phyloP scores from a whole-genome alignment of 257 asterid genomes.

The Forsythia suspensa region DNA sequence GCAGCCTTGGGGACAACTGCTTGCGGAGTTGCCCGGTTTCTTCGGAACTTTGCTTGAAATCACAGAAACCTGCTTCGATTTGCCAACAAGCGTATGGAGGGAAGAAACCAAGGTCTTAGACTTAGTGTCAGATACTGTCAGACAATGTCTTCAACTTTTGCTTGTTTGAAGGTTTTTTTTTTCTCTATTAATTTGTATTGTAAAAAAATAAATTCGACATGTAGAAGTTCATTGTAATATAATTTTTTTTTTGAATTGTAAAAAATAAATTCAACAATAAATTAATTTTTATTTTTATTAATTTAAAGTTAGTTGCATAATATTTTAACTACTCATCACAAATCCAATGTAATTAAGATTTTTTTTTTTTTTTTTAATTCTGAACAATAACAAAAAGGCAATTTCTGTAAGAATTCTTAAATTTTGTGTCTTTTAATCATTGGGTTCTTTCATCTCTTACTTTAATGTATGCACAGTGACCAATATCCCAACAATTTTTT shows the following conservation, averaged over 20 bases:
- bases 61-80: constrained; percentile 78
- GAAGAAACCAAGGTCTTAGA: constrained; percentile 44
- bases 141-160: constrained; percentile 20
- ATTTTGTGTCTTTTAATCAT: background rate
- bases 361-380: too few relatives aligned
- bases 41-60: constrained; percentile 82
- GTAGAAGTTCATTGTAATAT: background rate
- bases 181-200: background rate
- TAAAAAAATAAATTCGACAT: background rate
- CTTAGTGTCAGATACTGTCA: constrained; percentile 15
- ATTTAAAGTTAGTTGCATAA: background rate
- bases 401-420: background rate
- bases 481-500: background rate
- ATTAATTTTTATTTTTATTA: too few relatives aligned
- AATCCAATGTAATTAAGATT: background rate
- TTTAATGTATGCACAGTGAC: background rate
- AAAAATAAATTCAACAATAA: background rate
- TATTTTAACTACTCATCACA: background rate
- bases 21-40: constrained; percentile 61
- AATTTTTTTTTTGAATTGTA: background rate
- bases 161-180: background rate
- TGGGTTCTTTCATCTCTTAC: background rate
- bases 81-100: constrained; percentile 87
- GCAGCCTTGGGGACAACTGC: constrained; percentile 91
- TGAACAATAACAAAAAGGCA: background rate